Evolutionary conservation across 1,284 basidiomycete genomes (phyloP), one percentile per base, ranked within the genome.

Genomic region (Tilletia walkeri): DNA sequence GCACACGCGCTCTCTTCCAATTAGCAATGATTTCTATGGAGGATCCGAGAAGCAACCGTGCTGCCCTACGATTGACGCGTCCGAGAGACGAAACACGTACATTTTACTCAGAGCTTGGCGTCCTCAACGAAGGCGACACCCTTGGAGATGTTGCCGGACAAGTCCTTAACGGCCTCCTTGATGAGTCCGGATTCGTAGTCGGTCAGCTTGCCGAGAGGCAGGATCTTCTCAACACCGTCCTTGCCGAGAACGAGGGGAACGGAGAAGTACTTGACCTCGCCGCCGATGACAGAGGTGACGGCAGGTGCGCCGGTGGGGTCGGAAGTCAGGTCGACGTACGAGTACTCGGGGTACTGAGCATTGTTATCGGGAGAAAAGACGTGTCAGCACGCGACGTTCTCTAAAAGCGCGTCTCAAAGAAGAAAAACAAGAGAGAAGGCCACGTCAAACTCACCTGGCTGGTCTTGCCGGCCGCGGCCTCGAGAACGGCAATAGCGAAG

Each of bases 221-320:
- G 84, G 76, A 88, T 86, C 85, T 87, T 87, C 81, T 87, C 85
- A 54, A 86, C 85, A 81, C 87, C 87, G 72, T 78, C 80, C 67
- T 75, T 75, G 67, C 81, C 81, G 39, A 83, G 78, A 67, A 76
- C 74, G 54, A 83, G 70, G 36, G 81, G 81, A 53, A 82, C 80
- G 20, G 75, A 77, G 78, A 83, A 83, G 80, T 79, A 83, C 50
- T 77, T 65, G 38, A 76, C 75, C 49, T 79, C 72, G 73, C 73
- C 72, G 70, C 80, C 80, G 30, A 82, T 76, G 59, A 77, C 74
- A 30, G 68, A 70, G 56, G 72, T 74, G 53, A 80, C 68, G 56
- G 75, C 79, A 74, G 81, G 76, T 66, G 75, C 76, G 59, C 81
- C 81, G 14, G 74, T 72, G 10, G 72, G 24, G 70, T 82, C 80